Percentiles rank a stretch among this genome's conserved stretches.
These are phyloP conservation scores for Cytospora chrysosperma DNA, from an alignment of 2,329 filamentous ascomycete genomes.

Conservation along the genomic window DNA sequence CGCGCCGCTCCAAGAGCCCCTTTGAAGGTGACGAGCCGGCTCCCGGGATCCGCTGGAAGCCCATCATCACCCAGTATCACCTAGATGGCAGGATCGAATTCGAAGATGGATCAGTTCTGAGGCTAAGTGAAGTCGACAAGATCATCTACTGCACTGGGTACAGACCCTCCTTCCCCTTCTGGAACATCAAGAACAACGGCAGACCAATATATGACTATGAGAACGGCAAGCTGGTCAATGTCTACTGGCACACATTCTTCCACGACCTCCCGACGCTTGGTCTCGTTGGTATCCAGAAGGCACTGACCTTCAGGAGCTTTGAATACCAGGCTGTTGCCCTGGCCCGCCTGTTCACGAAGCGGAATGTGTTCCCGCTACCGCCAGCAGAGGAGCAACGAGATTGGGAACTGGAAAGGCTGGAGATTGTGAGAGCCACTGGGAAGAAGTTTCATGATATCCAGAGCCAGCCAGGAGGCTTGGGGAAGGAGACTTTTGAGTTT, in stretches of 20 bases:
- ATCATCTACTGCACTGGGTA: slow-evolving; percentile 47
- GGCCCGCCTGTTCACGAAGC: slow-evolving; percentile 46
- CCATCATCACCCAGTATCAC: slow-evolving; percentile 46
- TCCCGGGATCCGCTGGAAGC: slow-evolving; percentile 52
- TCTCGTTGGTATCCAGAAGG: slow-evolving; percentile 51
- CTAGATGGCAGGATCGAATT: slow-evolving; percentile 45
- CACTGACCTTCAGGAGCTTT: slow-evolving; percentile 52
- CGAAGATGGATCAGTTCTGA: slow-evolving; percentile 36
- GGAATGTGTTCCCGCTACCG: slow-evolving; percentile 42
- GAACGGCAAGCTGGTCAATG: slow-evolving; percentile 41
- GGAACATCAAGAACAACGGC: slow-evolving; percentile 47
- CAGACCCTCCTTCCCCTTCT: slow-evolving; percentile 45
- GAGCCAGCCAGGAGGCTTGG: slow-evolving; percentile 45
- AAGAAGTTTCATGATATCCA: slow-evolving; percentile 52
- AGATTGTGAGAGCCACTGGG: slow-evolving; percentile 31
- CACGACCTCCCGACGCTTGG: slow-evolving; percentile 47
- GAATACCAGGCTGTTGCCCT: slow-evolving; percentile 57
- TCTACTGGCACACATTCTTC: slow-evolving; percentile 55
- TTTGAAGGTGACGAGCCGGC: slow-evolving; percentile 52
- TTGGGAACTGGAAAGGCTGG: slow-evolving; percentile 47
- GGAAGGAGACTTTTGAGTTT: slow-evolving; percentile 46
- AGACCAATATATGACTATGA: slow-evolving; percentile 51
- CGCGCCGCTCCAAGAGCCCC: slow-evolving; percentile 45
- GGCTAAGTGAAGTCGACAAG: slow-evolving; percentile 35
- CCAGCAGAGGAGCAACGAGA: slow-evolving; percentile 36